Conservation (phyloP, 1,284 basidiomycete genomes). For the Apiotrichum brassicae region DNA sequence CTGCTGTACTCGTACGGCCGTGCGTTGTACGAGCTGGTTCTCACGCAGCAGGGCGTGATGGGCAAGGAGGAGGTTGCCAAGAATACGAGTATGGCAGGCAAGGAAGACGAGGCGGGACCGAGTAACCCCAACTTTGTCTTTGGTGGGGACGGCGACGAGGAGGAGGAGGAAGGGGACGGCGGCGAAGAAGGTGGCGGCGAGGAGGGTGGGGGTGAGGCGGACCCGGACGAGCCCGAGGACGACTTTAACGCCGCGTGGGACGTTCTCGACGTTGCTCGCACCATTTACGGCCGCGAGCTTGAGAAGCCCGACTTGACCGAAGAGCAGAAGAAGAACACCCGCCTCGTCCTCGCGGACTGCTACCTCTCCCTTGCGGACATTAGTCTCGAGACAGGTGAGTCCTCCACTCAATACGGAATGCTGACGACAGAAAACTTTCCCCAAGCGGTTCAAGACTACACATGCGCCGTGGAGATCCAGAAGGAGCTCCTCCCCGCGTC, state of each 20-base stretch:
- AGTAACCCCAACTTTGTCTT: conserved; percentile 29
- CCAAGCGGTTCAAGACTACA: conserved; percentile 78
- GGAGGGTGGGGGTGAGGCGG: conserved; percentile 15
- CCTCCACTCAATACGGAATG: not conserved
- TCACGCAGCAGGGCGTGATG: conserved; percentile 69
- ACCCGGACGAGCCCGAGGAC: conserved; percentile 60
- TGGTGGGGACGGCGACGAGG: conserved; percentile 31
- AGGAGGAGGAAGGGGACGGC: conserved; percentile 24
- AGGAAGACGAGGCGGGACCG: conserved; percentile 5
- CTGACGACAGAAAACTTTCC: conserved; percentile 73
- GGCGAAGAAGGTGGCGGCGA: conserved; percentile 14
- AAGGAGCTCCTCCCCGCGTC: conserved; percentile 62
- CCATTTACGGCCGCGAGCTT: conserved; percentile 64
- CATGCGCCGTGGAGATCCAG: conserved; percentile 65
- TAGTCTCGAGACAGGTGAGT: conserved; percentile 75
- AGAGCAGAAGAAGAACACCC: conserved; percentile 40
- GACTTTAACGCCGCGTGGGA: conserved; percentile 95
- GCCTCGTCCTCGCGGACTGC: conserved; percentile 71
- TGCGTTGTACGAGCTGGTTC: conserved; percentile 79
- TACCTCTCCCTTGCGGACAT: conserved; percentile 80
- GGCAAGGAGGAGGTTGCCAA: conserved; percentile 63
- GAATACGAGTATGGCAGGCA: conserved; percentile 43
- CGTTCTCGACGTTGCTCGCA: conserved; percentile 76
- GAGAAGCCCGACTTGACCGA: conserved; percentile 10
- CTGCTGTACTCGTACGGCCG: conserved; percentile 79